Percentiles rank a stretch among this genome's conserved stretches.
phyloP scores from a whole-genome alignment of 225 moss, liverwort and hornwort genomes.

The Ulota crispa region DNA sequence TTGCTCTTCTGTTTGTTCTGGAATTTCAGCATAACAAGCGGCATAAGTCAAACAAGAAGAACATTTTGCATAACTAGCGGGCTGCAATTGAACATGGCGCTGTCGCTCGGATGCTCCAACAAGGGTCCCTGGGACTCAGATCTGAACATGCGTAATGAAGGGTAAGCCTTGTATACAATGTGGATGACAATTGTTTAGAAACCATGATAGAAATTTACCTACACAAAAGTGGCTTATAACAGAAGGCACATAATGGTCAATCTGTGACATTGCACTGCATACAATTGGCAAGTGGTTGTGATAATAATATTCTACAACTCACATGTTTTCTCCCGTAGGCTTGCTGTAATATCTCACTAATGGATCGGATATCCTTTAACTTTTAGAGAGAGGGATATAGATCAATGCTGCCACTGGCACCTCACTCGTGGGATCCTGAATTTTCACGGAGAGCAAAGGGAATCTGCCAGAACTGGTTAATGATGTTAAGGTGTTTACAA shows the following conservation, averaged over 20 bases:
- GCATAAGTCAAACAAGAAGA: constrained; percentile 70
- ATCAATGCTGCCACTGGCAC: background rate
- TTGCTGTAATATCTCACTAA: background rate
- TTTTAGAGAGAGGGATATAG: background rate
- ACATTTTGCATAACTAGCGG: constrained; percentile 74
- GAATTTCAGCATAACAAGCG: constrained; percentile 57
- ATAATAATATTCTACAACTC: background rate
- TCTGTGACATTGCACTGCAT: background rate
- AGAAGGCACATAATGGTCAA: background rate
- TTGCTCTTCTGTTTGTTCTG: background rate
- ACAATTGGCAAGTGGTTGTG: background rate
- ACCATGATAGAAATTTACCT: background rate
- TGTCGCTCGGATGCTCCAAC: constrained; percentile 9
- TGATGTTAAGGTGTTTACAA: background rate
- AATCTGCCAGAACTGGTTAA: background rate
- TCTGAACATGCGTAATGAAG: constrained; percentile 14
- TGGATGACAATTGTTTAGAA: background rate
- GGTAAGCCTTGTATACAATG: constrained; percentile 23
- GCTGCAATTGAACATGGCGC: constrained; percentile 4
- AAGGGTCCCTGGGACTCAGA: background rate
- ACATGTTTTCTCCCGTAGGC: background rate
- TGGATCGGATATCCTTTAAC: background rate
- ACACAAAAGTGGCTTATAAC: background rate
- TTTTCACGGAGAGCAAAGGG: background rate
- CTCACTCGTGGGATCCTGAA: background rate